These are phyloP conservation scores for Entomortierella lignicola DNA, from an alignment of 192 early-diverging fungal genomes.

Conservation along the genomic window DNA sequence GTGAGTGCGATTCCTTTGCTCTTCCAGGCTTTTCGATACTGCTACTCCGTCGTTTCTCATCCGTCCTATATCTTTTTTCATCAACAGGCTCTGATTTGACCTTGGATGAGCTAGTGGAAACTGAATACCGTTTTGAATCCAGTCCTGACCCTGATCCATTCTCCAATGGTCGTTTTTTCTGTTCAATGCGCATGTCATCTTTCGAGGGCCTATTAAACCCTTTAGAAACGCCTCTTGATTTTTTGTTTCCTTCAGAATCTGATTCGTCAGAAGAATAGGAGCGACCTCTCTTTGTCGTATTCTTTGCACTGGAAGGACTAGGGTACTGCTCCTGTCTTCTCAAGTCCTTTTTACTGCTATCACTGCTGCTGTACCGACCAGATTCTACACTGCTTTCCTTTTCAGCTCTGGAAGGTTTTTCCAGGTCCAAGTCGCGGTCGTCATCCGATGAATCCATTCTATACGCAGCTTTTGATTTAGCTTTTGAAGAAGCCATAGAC, in stretches of 20 bases:
- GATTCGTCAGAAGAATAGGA: slow-evolving; percentile 38
- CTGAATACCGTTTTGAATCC: background rate
- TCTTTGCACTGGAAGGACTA: slow-evolving; percentile 8
- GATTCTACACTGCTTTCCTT: slow-evolving; percentile 11
- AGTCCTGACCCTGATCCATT: background rate
- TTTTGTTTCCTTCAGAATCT: slow-evolving; percentile 24
- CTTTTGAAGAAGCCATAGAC: background rate
- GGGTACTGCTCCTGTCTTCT: slow-evolving; percentile 1
- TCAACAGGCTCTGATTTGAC: slow-evolving; percentile 1
- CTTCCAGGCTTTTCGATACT: background rate
- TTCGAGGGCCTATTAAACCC: slow-evolving; percentile 7
- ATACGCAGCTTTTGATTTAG: slow-evolving; percentile 11
- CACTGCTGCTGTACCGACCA: background rate
- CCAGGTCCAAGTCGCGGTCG: slow-evolving; percentile 12
- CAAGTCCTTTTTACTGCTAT: background rate
- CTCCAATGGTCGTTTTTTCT: slow-evolving; percentile 16
- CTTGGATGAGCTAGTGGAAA: slow-evolving; percentile 4
- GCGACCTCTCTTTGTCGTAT: slow-evolving; percentile 10
- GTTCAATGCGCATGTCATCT: slow-evolving; percentile 5
- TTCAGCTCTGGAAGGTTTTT: background rate
- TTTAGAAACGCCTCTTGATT: slow-evolving; percentile 2
- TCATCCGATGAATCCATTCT: slow-evolving; percentile 22
- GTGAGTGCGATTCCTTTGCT: slow-evolving; percentile 22
- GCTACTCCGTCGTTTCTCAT: background rate
- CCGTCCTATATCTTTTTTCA: slow-evolving; percentile 10